A percentile compares a stretch with the other conserved stretches of the same genome.
Conservation (phyloP, 1,284 basidiomycete genomes). For the Tylopilus sp. region DNA sequence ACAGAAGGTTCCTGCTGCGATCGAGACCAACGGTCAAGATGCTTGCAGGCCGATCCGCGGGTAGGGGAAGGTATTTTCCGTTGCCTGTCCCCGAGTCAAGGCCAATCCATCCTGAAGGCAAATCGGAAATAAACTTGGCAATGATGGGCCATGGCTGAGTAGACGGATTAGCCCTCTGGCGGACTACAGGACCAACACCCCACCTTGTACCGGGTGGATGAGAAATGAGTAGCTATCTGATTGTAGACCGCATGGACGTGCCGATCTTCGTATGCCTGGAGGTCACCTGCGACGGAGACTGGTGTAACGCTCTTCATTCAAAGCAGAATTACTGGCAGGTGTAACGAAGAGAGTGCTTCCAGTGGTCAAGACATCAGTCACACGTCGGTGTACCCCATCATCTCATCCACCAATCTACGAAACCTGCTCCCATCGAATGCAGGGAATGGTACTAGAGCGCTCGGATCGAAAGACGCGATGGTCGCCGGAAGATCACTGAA, state of each 20-base stretch:
- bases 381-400: conserved; percentile 56
- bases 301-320: conserved; percentile 26
- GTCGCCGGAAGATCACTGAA: conserved; percentile 50
- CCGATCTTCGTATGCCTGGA: conserved; percentile 59
- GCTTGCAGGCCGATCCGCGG: conserved; percentile 49
- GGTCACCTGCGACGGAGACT: conserved; percentile 43
- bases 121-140: conserved; percentile 66
- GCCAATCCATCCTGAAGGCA: conserved; percentile 79
- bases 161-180: conserved; percentile 1
- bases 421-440: conserved; percentile 62
- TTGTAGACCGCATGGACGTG: conserved; percentile 89
- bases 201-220: conserved; percentile 90
- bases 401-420: conserved; percentile 60
- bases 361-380: conserved; percentile 9
- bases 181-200: conserved; percentile 9
- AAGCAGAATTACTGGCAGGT: neutral
- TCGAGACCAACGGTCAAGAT: conserved; percentile 81
- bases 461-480: conserved; percentile 47
- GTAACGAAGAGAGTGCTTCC: neutral
- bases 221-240: conserved; percentile 87
- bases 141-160: conserved; percentile 92
- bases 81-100: conserved; percentile 96
- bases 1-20: conserved; percentile 71
- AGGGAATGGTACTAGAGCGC: conserved; percentile 55
- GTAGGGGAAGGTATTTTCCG: conserved; percentile 88